A percentile compares a stretch with the other conserved stretches of the same genome.
These are phyloP conservation scores for Megacollybia marginata DNA, from an alignment of 768 basidiomycete species.

Conservation along the genomic window DNA sequence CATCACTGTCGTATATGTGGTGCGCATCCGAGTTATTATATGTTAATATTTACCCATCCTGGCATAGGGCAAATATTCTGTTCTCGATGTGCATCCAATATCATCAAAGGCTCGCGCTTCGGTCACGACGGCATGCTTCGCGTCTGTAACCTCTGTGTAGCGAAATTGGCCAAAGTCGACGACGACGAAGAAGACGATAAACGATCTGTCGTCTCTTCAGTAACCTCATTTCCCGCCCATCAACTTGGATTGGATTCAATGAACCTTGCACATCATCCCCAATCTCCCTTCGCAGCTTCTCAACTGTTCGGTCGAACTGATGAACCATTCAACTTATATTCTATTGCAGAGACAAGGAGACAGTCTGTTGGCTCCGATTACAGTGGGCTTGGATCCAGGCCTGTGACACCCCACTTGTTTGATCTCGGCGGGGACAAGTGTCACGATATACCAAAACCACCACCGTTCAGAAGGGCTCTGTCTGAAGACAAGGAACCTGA, in stretches of 20 bases:
- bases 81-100: constrained; percentile 92
- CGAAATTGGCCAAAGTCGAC: constrained; percentile 81
- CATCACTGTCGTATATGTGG: constrained; percentile 98
- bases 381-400: constrained; percentile 41
- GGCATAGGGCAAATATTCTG: constrained; percentile 90
- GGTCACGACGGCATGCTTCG: constrained; percentile 94
- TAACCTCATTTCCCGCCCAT: constrained; percentile 68
- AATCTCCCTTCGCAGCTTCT: constrained; percentile 84
- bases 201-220: constrained; percentile 70
- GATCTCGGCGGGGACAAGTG: constrained; percentile 33
- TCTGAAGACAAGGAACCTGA: constrained; percentile 63
- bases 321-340: constrained; percentile 75
- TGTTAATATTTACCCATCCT: not conserved
- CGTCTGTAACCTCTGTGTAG: constrained; percentile 93
- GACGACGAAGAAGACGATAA: constrained; percentile 88
- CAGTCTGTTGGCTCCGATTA: constrained; percentile 48
- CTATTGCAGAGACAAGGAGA: constrained; percentile 70
- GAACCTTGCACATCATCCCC: constrained; percentile 41
- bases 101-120: constrained; percentile 90
- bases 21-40: constrained; percentile 22
- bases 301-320: constrained; percentile 75
- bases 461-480: constrained; percentile 69
- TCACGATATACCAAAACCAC: constrained; percentile 44
- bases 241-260: constrained; percentile 50
- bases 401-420: constrained; percentile 34